Evolutionary conservation across 2,329 filamentous ascomycete genomes (phyloP), one percentile per base, ranked within the genome.

Genomic region (Nemania sp.): DNA sequence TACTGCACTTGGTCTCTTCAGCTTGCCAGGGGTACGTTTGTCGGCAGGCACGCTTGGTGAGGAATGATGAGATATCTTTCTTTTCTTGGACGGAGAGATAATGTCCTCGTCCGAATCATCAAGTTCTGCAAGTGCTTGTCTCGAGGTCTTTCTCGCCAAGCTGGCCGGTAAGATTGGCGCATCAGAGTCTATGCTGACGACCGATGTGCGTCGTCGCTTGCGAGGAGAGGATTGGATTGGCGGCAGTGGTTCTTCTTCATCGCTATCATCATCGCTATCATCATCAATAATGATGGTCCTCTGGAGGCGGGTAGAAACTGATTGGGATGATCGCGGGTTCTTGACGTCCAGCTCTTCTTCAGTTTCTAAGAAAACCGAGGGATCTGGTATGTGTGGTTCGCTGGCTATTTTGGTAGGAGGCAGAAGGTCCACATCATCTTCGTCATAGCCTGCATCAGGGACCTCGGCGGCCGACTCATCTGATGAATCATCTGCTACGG

Each of bases 51-150:
- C 9, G 18, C 15, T 60, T 49, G 57, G 58, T 9, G 59, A 59
- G 3, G 62, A 59, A 57, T 50, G 39, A 34, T 64, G 60, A 7
- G 54, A 56, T 1, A 64, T 62, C 51, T 67, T 73, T 6, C 68
- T 70, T 58, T 66, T 71, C 59, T 74, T 75, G 2, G 65, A 57
- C 4, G 73, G 71, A 6, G 70, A 74, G n/a, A 68, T 43, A 20
- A 66, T 35, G 7, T 63, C 61, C 1, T 57, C 60, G 25, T 71
- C 69, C 7, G 66, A 68, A 54, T 69, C 66, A 46, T 68, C 65
- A 9, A 70, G 57, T 17, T 68, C 68, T 13, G 71, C 21, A 4
- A 67, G 40, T 13, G 51, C 43, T 3, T 57, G 58, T n/a, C 63
- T 65, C 15, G 56, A 46, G 20, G 62, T 59, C 47, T 54, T 68